Evolutionary conservation across 352 stramenopile genomes (phyloP).

Genomic region (Aphanomyces astaci): DNA sequence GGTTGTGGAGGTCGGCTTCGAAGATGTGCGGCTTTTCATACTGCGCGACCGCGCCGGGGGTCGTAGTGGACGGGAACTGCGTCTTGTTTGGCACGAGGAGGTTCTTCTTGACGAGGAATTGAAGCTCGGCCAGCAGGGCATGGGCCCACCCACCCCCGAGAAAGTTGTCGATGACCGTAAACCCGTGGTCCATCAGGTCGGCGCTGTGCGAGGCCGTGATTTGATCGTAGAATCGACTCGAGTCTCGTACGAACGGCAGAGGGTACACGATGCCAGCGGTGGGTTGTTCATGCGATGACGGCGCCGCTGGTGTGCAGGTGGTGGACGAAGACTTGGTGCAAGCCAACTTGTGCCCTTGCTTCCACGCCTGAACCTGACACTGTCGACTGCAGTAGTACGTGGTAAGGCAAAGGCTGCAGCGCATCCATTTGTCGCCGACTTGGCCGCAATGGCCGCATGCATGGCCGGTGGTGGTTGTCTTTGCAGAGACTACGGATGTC

Average conservation of each 20-base stretch:
- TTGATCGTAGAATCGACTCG: conserved; percentile 37
- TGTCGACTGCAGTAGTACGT: conserved; percentile 13
- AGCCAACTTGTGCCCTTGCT: conserved; percentile 12
- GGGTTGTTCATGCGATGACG: neutral
- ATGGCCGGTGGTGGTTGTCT: neutral
- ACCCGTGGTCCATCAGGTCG: conserved; percentile 43
- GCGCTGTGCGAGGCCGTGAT: conserved; percentile 38
- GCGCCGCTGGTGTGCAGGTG: neutral
- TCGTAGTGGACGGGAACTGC: conserved; percentile 60
- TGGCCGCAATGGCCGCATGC: neutral
- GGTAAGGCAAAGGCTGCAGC: conserved; percentile 7
- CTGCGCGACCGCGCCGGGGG: conserved; percentile 33
- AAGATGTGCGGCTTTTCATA: conserved; percentile 81
- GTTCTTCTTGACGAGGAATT: conserved; percentile 39
- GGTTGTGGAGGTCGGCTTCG: conserved; percentile 73
- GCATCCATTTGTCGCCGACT: neutral
- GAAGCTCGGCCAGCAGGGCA: conserved; percentile 56
- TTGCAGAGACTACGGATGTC: neutral
- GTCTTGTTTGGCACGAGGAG: conserved; percentile 76
- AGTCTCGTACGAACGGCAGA: conserved; percentile 45
- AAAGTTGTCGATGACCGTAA: conserved; percentile 60
- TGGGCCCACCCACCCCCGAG: conserved; percentile 47
- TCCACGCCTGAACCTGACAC: conserved; percentile 14
- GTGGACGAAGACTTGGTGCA: neutral
- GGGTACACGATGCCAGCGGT: conserved; percentile 29